These are phyloP conservation scores for Gentiana straminea DNA, from an alignment of 257 asterid species.

Conservation along the genomic window DNA sequence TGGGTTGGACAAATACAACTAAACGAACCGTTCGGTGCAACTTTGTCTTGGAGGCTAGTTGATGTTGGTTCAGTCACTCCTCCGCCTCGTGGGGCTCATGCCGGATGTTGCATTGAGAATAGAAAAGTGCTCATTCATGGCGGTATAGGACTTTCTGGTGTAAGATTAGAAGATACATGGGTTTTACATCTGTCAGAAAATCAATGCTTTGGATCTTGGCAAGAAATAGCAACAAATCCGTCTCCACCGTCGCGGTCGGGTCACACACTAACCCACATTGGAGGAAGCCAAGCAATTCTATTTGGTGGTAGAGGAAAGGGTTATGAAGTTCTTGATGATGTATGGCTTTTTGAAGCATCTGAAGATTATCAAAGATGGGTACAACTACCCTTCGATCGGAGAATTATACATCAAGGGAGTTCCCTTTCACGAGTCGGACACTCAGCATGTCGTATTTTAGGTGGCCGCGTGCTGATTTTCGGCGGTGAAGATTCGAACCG, in stretches of 20 bases:
- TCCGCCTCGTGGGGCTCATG: slow-evolving; percentile 90
- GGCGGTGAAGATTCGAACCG: slow-evolving; percentile 87
- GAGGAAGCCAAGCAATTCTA: slow-evolving; percentile 37
- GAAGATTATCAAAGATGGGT: slow-evolving; percentile 53
- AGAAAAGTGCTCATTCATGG: slow-evolving; percentile 68
- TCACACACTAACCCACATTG: slow-evolving; percentile 62
- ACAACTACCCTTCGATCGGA: slow-evolving; percentile 40
- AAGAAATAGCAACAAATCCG: slow-evolving; percentile 32
- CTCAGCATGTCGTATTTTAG: slow-evolving; percentile 69
- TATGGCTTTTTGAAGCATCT: slow-evolving; percentile 52
- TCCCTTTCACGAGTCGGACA: slow-evolving; percentile 86
- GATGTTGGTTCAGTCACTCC: slow-evolving; percentile 42
- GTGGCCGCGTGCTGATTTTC: slow-evolving; percentile 58
- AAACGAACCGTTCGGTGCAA: slow-evolving; percentile 28
- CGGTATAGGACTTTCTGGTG: slow-evolving; percentile 64
- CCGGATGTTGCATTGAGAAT: slow-evolving; percentile 55
- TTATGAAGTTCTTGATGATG: slow-evolving; percentile 63
- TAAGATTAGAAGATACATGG: slow-evolving; percentile 70
- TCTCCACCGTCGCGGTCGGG: slow-evolving; percentile 84
- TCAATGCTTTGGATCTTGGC: slow-evolving; percentile 54
- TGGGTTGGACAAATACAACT: slow-evolving; percentile 51
- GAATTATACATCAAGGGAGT: slow-evolving; percentile 46
- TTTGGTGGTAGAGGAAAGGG: slow-evolving; percentile 85
- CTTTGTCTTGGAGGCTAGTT: slow-evolving; percentile 69
- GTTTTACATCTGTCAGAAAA: slow-evolving; percentile 57